Conservation (phyloP, 2,329 filamentous ascomycete species). For the Fusarium humuli region DNA sequence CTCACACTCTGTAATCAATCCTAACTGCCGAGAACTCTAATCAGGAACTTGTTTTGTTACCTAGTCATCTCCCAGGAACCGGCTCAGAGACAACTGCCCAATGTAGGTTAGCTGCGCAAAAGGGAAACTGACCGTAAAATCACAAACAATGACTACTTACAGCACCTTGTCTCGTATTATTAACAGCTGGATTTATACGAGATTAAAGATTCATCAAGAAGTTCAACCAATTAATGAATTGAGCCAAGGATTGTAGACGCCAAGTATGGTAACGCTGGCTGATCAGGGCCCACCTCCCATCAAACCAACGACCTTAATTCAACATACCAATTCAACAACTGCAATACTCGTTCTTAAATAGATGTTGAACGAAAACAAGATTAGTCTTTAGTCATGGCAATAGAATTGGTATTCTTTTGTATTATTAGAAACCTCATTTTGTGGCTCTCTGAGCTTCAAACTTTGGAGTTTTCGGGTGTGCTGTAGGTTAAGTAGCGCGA, state of each 20-base stretch:
- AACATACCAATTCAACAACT: not conserved
- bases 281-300: not conserved
- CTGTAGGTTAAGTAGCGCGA: not conserved
- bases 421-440: not conserved
- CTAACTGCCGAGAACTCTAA: not conserved
- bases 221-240: not conserved
- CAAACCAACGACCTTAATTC: not conserved
- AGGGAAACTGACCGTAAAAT: not conserved
- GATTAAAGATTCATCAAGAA: not conserved
- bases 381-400: rapidly evolving
- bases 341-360: not conserved
- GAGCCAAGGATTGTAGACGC: not conserved
- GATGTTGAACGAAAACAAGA: not conserved
- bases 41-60: not conserved
- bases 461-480: not conserved
- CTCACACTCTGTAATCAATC: not conserved
- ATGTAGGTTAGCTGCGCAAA: not conserved
- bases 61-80: not conserved
- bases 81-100: not conserved
- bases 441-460: no score
- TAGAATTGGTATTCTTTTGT: rapidly evolving
- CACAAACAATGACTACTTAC: not conserved
- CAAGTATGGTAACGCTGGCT: not conserved
- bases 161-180: not conserved
- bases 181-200: not conserved